phyloP scores from a whole-genome alignment of 441 rosid species.

The Populus hybrid region DNA sequence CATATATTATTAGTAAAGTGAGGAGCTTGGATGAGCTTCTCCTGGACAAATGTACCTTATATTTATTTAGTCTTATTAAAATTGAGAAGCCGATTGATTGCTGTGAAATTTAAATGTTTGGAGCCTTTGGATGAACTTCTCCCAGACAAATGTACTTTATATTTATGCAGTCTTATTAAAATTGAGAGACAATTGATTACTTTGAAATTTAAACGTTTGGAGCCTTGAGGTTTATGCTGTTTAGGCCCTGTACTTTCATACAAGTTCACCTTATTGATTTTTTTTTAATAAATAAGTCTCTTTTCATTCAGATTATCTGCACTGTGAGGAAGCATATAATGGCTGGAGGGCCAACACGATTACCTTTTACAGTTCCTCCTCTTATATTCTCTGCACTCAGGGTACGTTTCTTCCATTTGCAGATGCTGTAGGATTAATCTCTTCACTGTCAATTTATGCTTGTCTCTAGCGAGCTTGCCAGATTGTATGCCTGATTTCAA shows the following conservation, averaged over 20 bases:
- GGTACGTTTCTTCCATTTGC: constrained; percentile 43
- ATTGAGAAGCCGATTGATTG: background rate
- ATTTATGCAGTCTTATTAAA: background rate
- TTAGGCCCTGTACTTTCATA: background rate
- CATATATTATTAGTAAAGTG: background rate
- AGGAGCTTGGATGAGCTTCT: background rate
- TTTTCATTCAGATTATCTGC: constrained; percentile 54
- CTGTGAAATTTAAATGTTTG: no score
- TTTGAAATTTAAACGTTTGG: background rate
- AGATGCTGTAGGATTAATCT: constrained; percentile 1
- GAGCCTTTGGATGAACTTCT: background rate
- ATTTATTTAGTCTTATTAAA: background rate
- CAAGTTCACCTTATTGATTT: background rate
- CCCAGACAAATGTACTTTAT: background rate
- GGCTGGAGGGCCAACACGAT: constrained; percentile 83
- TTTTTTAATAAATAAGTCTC: background rate
- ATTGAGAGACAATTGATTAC: background rate
- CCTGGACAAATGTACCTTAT: background rate
- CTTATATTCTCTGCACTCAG: constrained; percentile 75
- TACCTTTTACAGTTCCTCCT: constrained; percentile 83
- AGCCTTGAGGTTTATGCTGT: background rate
- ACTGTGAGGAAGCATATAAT: constrained; percentile 75
- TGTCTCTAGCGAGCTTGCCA: background rate
- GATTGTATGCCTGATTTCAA: background rate
- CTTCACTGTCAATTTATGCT: background rate